phyloP scores from a whole-genome alignment of 345 rosid species.

The Syzygium jambos region DNA sequence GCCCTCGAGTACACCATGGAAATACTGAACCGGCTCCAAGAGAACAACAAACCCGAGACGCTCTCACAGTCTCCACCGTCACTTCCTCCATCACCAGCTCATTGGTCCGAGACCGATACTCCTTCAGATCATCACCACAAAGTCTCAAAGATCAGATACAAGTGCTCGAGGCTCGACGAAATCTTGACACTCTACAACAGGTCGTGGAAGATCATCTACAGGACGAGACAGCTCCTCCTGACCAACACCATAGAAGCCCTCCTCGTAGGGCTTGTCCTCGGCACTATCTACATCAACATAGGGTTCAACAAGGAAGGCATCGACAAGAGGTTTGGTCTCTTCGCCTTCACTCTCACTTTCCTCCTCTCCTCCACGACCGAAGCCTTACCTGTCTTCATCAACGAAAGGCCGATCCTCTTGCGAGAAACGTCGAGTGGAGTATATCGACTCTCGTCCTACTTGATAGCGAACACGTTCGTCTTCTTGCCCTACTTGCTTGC shows the following conservation, averaged over 20 bases:
- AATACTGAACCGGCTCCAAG: conserved; percentile 44
- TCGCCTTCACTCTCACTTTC: conserved; percentile 92
- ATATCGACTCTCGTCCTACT: conserved; percentile 75
- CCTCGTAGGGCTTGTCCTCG: conserved; percentile 86
- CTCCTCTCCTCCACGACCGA: conserved; percentile 94
- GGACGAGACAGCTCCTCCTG: conserved; percentile 77
- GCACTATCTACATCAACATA: conserved; percentile 75
- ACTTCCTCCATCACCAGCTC: background rate
- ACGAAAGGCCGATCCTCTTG: conserved; percentile 72
- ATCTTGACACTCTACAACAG: conserved; percentile 40
- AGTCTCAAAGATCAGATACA: conserved; percentile 16
- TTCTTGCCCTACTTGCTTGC: conserved; percentile 77
- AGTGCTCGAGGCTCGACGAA: conserved; percentile 58
- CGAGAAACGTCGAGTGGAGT: conserved; percentile 79
- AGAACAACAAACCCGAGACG: background rate
- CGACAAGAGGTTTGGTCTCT: conserved; percentile 73
- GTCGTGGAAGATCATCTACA: conserved; percentile 75
- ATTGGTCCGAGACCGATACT: background rate
- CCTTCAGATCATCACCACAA: conserved; percentile 3
- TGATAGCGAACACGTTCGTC: conserved; percentile 76
- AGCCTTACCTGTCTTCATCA: conserved; percentile 86
- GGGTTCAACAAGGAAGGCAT: conserved; percentile 67
- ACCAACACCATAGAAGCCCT: conserved; percentile 78
- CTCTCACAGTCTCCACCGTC: background rate
- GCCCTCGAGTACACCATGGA: conserved; percentile 90